A percentile compares a stretch with the other conserved stretches of the same genome.
These are phyloP conservation scores for Podospora didyma DNA, from an alignment of 495 filamentous ascomycete genomes.

Conservation along the genomic window DNA sequence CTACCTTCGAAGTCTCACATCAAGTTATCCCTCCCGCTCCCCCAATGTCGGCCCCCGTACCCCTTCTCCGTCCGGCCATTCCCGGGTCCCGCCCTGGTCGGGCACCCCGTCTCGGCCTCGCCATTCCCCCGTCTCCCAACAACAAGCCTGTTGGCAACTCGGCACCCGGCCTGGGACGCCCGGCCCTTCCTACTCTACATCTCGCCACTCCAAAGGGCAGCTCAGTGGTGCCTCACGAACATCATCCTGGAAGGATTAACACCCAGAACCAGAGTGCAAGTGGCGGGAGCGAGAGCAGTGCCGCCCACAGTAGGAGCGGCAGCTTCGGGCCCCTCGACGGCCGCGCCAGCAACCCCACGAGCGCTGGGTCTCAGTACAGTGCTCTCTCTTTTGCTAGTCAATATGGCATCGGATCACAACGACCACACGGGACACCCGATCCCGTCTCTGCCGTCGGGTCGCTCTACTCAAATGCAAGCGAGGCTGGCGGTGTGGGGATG, in stretches of 20 bases:
- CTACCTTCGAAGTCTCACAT: slow-evolving; percentile 26
- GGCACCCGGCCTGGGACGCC: slow-evolving; percentile 41
- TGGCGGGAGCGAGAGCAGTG: slow-evolving; percentile 64
- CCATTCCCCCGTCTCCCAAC: slow-evolving; percentile 81
- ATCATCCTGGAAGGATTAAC: slow-evolving; percentile 33
- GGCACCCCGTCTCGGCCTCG: slow-evolving; percentile 76
- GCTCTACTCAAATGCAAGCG: slow-evolving; percentile 69
- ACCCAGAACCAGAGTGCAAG: slow-evolving; percentile 58
- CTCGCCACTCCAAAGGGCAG: slow-evolving; percentile 83
- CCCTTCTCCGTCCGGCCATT: slow-evolving; percentile 79
- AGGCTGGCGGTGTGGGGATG: slow-evolving; percentile 56
- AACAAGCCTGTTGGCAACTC: slow-evolving; percentile 60
- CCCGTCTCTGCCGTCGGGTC: slow-evolving; percentile 85
- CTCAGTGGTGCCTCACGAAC: slow-evolving; percentile 60
- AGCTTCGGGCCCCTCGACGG: slow-evolving; percentile 72
- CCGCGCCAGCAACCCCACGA: slow-evolving; percentile 69
- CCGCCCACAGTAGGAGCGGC: slow-evolving; percentile 65
- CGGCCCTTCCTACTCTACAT: slow-evolving; percentile 65
- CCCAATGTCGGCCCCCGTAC: slow-evolving; percentile 73
- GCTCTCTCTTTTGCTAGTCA: slow-evolving; percentile 69
- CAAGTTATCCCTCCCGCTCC: slow-evolving; percentile 36
- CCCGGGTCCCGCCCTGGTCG: slow-evolving; percentile 65
- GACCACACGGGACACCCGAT: slow-evolving; percentile 67
- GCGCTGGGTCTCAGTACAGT: slow-evolving; percentile 78
- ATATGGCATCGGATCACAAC: slow-evolving; percentile 47